Percentiles rank a stretch among this genome's conserved stretches.
Conservation (phyloP, 75 land plant species). For the Ceratopteris richardii region DNA sequence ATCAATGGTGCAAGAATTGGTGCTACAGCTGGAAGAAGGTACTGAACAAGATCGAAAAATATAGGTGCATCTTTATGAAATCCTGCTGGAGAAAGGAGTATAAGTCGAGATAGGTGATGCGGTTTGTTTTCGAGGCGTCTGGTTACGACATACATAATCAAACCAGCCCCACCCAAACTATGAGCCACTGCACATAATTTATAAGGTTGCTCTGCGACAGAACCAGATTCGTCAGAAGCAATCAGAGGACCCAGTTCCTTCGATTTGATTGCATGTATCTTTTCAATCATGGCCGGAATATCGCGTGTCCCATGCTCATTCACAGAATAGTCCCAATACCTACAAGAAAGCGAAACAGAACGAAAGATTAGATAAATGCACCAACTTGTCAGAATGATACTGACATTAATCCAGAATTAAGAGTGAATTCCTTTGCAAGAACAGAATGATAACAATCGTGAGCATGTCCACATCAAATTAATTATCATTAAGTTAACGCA, state of each 20-base stretch:
- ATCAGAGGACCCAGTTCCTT: conserved; percentile 38
- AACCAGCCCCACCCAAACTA: conserved; percentile 91
- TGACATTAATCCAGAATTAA: too few relatives aligned
- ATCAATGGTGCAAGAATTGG: conserved; percentile 62
- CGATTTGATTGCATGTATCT: conserved; percentile 69
- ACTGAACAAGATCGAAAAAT: conserved; percentile 32
- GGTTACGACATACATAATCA: conserved; percentile 82
- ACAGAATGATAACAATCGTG: too few relatives aligned
- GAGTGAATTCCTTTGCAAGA: too few relatives aligned
- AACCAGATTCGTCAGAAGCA: conserved; percentile 9
- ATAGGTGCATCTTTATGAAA: conserved; percentile 73
- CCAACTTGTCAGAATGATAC: too few relatives aligned
- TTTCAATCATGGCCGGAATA: conserved; percentile 83
- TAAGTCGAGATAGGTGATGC: conserved; percentile 70
- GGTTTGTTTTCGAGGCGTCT: conserved; percentile 53
- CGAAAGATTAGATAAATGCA: not conserved
- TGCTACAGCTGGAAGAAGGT: conserved; percentile 42
- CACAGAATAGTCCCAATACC: conserved; percentile 89
- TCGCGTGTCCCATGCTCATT: conserved; percentile 96
- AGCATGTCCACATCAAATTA: too few relatives aligned
- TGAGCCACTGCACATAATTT: conserved; percentile 70
- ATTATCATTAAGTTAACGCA: too few relatives aligned
- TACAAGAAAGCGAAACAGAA: conserved; percentile 30
- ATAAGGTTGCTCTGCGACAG: conserved; percentile 49
- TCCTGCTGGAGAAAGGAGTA: conserved; percentile 93